Base-by-base conservation (phyloP, 1,284 basidiomycete species). In the Moniliella sp. region DNA sequence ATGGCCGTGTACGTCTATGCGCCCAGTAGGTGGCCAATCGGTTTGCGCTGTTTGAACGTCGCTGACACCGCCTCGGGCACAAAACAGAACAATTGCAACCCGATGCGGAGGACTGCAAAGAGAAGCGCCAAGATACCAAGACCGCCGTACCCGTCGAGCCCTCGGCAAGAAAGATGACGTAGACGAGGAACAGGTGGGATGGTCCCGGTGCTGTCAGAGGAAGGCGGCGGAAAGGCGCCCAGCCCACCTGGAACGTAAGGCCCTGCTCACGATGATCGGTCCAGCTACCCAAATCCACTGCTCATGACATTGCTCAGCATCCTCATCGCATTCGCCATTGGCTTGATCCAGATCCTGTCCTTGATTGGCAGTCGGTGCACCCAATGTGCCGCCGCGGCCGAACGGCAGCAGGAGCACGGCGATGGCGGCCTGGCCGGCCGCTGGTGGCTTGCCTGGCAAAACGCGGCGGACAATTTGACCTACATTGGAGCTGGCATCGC, bases 1-100 rank as follows among this genome's bases (percentile, higher is more conserved):
- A 56, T 84, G 32, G 82, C 84, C 79, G 65, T 84, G 16, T 82
- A 81, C 60, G 79, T 80, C 1, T 84, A 84, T 53, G 18, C 32
- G 8, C 32, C 21, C n/a, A 23, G 21, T 23, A n/a, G 8, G n/a
- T n/a, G n/a, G n/a, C n/a, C n/a, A n/a, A n/a, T n/a, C n/a, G n/a
- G n/a, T n/a, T n/a, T n/a, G n/a, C n/a, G n/a, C n/a, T n/a, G n/a
- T n/a, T n/a, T n/a, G n/a, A n/a, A n/a, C n/a, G n/a, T n/a, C n/a
- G n/a, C n/a, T n/a, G n/a, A n/a, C n/a, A n/a, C n/a, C n/a, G n/a
- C n/a, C n/a, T n/a, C n/a, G n/a, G n/a, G n/a, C n/a, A n/a, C n/a
- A n/a, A n/a, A n/a, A n/a, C n/a, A n/a, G n/a, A n/a, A n/a, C n/a
- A n/a, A n/a, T n/a, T n/a, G n/a, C n/a, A n/a, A n/a, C n/a, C n/a